A percentile compares a stretch with the other conserved stretches of the same genome.
These are phyloP conservation scores for Neurospora sp. DNA, from an alignment of 495 filamentous ascomycete species.

Conservation along the genomic window DNA sequence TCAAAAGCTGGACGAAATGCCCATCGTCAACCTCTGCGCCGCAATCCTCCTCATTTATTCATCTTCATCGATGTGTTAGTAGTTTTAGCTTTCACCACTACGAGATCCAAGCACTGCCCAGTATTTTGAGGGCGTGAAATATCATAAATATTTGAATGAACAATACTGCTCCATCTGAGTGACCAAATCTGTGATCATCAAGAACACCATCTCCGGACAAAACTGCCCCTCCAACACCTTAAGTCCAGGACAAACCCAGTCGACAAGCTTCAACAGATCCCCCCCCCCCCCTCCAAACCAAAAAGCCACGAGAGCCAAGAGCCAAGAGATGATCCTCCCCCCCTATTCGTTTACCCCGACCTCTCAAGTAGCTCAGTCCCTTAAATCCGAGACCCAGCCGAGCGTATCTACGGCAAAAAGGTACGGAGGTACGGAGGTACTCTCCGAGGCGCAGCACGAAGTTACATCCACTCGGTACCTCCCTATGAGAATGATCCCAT, in stretches of 20 bases:
- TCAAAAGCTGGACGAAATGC: background rate
- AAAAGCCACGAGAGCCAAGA: background rate
- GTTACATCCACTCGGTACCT: background rate
- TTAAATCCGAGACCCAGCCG: background rate
- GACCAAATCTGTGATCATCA: background rate
- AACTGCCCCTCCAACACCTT: background rate
- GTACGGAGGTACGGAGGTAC: background rate
- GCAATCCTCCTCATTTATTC: background rate
- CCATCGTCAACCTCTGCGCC: background rate
- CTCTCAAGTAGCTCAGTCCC: background rate
- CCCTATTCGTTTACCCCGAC: background rate
- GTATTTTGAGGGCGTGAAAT: background rate
- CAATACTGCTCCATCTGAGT: background rate
- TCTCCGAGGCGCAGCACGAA: background rate
- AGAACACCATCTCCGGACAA: background rate
- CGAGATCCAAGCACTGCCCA: background rate
- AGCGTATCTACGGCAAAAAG: background rate
- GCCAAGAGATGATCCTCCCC: background rate
- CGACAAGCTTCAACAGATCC: background rate
- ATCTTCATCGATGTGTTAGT: background rate
- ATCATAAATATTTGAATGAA: background rate
- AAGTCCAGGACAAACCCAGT: background rate
- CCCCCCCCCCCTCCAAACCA: background rate
- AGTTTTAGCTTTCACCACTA: background rate
- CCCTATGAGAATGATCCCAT: background rate